These are phyloP conservation scores for Fusarium newnesense DNA, from an alignment of 2,329 filamentous ascomycete genomes.

Conservation along the genomic window DNA sequence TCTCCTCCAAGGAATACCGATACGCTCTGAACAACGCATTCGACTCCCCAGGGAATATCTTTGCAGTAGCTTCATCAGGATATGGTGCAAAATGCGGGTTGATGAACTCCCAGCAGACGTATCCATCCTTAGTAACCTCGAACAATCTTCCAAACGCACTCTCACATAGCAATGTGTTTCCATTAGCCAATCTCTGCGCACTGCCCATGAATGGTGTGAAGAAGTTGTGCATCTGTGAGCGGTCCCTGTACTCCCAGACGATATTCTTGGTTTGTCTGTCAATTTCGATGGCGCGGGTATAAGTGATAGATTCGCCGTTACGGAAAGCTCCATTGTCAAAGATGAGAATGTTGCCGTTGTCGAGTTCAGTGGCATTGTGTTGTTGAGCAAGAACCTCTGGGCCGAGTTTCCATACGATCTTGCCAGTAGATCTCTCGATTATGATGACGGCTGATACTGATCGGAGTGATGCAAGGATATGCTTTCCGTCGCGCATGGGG, in stretches of 20 bases:
- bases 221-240: slow-evolving; percentile 45
- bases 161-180: slow-evolving; percentile 44
- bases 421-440: slow-evolving; percentile 41
- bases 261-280: slow-evolving; percentile 38
- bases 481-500: slow-evolving; percentile 43
- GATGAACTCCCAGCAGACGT: slow-evolving; percentile 46
- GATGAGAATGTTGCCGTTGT: slow-evolving; percentile 47
- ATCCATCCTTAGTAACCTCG: slow-evolving; percentile 41
- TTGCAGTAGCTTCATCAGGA: slow-evolving; percentile 36
- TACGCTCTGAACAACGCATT: slow-evolving; percentile 46
- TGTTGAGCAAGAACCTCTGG: slow-evolving; percentile 43
- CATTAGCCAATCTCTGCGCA: slow-evolving; percentile 43
- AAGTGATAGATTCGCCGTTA: slow-evolving; percentile 44
- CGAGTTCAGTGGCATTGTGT: slow-evolving; percentile 45
- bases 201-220: slow-evolving; percentile 48
- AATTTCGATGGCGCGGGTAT: slow-evolving; percentile 43
- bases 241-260: slow-evolving; percentile 46
- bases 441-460: slow-evolving; percentile 46
- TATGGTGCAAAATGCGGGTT: slow-evolving; percentile 45
- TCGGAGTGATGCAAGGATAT: slow-evolving; percentile 44
- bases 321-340: slow-evolving; percentile 47
- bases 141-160: slow-evolving; percentile 44
- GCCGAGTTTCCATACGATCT: slow-evolving; percentile 44
- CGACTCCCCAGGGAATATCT: slow-evolving; percentile 45
- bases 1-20: slow-evolving; percentile 43